Conservation (phyloP, 2,329 filamentous ascomycete genomes). For the Aspergillaceae sp. region DNA sequence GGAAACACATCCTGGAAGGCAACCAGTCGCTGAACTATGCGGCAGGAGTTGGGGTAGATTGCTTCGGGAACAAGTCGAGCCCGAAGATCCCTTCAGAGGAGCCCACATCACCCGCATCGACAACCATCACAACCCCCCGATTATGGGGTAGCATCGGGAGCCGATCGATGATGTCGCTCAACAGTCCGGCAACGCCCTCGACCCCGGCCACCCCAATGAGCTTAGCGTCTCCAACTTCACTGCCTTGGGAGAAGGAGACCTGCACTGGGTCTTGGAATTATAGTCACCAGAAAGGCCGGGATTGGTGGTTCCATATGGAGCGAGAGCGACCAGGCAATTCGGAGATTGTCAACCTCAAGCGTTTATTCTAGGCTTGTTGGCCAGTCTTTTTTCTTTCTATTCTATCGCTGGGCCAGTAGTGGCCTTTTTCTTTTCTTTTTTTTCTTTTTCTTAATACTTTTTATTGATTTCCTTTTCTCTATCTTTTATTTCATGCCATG, state of each 20-base stretch:
- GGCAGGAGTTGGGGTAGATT: constrained; percentile 25
- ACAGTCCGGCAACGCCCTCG: constrained; percentile 21
- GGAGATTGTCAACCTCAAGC: constrained; percentile 24
- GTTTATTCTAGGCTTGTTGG: constrained; percentile 17
- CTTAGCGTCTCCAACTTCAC: constrained; percentile 14
- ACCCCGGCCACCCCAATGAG: constrained; percentile 26
- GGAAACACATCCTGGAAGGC: constrained; percentile 36
- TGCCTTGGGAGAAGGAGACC: constrained; percentile 35
- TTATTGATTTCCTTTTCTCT: not conserved
- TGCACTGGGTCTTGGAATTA: constrained; percentile 39
- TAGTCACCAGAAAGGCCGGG: constrained; percentile 30
- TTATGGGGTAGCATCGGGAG: constrained; percentile 28
- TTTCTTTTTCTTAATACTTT: not conserved
- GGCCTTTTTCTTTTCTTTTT: too few relatives aligned
- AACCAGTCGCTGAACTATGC: constrained; percentile 33
- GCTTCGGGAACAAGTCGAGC: constrained; percentile 19
- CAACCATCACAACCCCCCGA: constrained; percentile 21
- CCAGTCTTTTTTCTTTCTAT: not conserved
- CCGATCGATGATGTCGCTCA: constrained; percentile 19
- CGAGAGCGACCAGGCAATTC: constrained; percentile 29
- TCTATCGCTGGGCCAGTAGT: too few relatives aligned
- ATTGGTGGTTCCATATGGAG: constrained; percentile 40
- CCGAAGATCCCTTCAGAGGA: constrained; percentile 20
- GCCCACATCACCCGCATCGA: constrained; percentile 24
- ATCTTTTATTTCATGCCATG: constrained; percentile 1